phyloP scores from a whole-genome alignment of 2,329 filamentous ascomycete genomes.

The Fusarium papillatum region DNA sequence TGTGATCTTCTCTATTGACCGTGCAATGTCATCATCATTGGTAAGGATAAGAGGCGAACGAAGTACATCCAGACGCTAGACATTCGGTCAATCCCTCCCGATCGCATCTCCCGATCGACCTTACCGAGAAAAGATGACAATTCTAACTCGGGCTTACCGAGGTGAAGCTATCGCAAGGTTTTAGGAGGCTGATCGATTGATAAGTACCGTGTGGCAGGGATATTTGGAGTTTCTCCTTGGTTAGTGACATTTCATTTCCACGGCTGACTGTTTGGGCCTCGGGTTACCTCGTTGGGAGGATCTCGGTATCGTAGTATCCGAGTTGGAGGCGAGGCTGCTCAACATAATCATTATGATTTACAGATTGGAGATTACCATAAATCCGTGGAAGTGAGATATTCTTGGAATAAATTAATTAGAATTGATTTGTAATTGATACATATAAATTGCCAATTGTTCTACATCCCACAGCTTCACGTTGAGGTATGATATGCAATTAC shows the following conservation, averaged over 20 bases:
- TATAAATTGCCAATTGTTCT: neutral
- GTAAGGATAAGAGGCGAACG: too few species aligned
- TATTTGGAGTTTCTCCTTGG: neutral
- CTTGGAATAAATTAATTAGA: neutral
- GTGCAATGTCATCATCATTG: too few species aligned
- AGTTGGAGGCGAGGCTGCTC: neutral
- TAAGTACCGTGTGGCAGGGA: neutral
- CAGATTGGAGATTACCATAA: neutral
- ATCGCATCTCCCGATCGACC: neutral
- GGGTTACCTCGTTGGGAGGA: constrained; percentile 26
- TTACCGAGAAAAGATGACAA: neutral
- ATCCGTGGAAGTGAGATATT: neutral
- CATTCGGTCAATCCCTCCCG: neutral
- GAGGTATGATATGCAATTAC: constrained; percentile 7
- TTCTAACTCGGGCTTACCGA: constrained; percentile 1
- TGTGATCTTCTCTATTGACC: too few species aligned
- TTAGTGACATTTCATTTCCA: neutral
- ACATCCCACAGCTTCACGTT: neutral
- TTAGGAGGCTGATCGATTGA: neutral
- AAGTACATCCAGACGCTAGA: too few species aligned
- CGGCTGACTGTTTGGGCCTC: constrained; percentile 12
- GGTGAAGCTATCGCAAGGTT: neutral
- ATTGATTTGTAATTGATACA: neutral
- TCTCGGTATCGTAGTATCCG: constrained; percentile 20
- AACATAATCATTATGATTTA: neutral